These are phyloP conservation scores for Cymodocea nodosa DNA, from an alignment of 116 monocot genomes.

Conservation along the genomic window DNA sequence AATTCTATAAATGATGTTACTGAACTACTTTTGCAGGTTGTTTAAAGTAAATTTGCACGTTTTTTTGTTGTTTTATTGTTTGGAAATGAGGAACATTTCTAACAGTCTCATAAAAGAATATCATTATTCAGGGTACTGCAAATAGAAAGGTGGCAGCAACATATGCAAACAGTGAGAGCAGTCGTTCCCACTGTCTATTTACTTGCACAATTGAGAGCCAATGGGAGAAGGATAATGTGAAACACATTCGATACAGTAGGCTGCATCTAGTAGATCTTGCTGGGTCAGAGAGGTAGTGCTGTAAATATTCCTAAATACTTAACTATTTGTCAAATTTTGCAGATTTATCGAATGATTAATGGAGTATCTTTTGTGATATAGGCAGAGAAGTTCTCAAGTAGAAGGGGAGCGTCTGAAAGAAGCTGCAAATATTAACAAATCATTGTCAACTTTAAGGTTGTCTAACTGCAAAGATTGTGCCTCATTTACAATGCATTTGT, in stretches of 20 bases:
- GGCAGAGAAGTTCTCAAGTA: slow-evolving; percentile 73
- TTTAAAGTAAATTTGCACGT: neutral
- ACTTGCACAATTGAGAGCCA: slow-evolving; percentile 62
- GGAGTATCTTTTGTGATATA: slow-evolving; percentile 16
- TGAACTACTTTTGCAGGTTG: slow-evolving; percentile 50
- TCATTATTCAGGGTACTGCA: slow-evolving; percentile 37
- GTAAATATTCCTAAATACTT: neutral
- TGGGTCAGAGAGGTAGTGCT: slow-evolving; percentile 60
- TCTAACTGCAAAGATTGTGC: neutral
- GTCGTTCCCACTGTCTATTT: slow-evolving; percentile 69
- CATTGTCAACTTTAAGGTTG: slow-evolving; percentile 69
- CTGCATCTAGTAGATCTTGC: slow-evolving; percentile 71
- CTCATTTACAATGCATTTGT: no score
- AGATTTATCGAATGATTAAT: neutral
- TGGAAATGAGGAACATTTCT: no score
- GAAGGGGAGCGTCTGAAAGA: slow-evolving; percentile 75
- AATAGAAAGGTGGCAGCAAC: slow-evolving; percentile 73
- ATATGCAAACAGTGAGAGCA: slow-evolving; percentile 63
- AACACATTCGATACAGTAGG: slow-evolving; percentile 44
- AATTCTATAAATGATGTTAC: slow-evolving; percentile 43
- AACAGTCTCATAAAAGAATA: no score
- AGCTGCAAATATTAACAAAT: slow-evolving; percentile 76
- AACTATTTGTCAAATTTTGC: neutral
- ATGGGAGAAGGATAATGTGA: slow-evolving; percentile 50
- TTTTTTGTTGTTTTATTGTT: neutral